Conservation (phyloP, 257 asterid genomes). For the Sherardia arvensis region DNA sequence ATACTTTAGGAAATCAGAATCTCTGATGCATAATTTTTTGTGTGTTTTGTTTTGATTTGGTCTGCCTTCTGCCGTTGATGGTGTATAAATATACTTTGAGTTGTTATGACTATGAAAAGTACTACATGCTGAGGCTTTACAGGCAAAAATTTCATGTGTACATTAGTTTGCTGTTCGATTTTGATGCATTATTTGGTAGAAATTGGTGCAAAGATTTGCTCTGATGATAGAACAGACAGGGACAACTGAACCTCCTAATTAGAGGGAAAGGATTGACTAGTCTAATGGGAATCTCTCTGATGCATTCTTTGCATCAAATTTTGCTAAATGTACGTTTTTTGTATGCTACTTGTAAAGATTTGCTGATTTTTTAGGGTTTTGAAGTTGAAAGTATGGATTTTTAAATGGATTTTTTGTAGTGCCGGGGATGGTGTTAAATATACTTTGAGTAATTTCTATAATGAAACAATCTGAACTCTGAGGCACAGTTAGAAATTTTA, state of each 20-base stretch:
- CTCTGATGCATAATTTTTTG: slow-evolving; percentile 13
- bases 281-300: slow-evolving; percentile 84
- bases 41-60: neutral
- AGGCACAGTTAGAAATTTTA: neutral
- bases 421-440: neutral
- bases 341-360: too few relatives aligned
- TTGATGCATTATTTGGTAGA: neutral
- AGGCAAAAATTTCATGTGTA: neutral
- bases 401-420: too few relatives aligned
- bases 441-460: neutral
- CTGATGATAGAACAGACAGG: slow-evolving; percentile 62
- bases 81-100: slow-evolving; percentile 16
- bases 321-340: too few relatives aligned
- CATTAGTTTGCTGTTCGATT: neutral
- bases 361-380: too few relatives aligned
- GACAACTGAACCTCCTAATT: slow-evolving; percentile 48
- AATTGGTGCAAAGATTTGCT: neutral
- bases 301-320: slow-evolving; percentile 20
- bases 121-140: slow-evolving; percentile 5
- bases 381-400: too few relatives aligned
- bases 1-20: slow-evolving; percentile 17
- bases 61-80: slow-evolving; percentile 16
- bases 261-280: slow-evolving; percentile 32
- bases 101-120: slow-evolving; percentile 8
- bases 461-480: slow-evolving; percentile 8